Conservation (phyloP, 805 yeast species). For the Metschnikowia anglica region DNA sequence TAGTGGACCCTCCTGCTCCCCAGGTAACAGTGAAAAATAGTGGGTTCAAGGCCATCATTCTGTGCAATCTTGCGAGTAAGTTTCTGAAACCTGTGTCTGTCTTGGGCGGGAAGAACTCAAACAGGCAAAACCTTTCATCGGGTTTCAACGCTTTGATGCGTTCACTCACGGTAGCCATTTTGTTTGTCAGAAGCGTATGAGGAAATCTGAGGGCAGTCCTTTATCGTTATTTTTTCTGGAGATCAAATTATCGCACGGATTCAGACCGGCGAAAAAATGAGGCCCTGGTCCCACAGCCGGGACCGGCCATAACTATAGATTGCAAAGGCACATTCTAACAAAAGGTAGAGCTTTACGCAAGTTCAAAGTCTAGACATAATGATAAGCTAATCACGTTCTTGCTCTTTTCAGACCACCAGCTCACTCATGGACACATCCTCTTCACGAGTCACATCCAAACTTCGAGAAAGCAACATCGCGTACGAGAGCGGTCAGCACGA, state of each 20-base stretch:
- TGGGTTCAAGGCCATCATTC: slow-evolving; percentile 88
- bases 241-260: slow-evolving; percentile 10
- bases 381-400: too few relatives aligned
- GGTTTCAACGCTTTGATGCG: slow-evolving; percentile 44
- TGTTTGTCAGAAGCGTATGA: not conserved
- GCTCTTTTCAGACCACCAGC: too few relatives aligned
- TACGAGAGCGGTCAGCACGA: too few relatives aligned
- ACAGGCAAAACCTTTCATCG: slow-evolving; percentile 68
- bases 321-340: not conserved
- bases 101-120: slow-evolving; percentile 97
- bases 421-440: too few relatives aligned
- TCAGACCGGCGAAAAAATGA: slow-evolving; percentile 6
- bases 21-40: slow-evolving; percentile 90
- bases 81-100: slow-evolving; percentile 87
- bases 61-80: slow-evolving; percentile 77
- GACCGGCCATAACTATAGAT: too few relatives aligned
- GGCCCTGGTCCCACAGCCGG: too few relatives aligned
- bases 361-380: too few relatives aligned
- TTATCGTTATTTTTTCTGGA: not conserved
- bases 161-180: slow-evolving; percentile 22
- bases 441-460: too few relatives aligned
- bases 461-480: too few relatives aligned
- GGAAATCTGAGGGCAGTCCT: not conserved
- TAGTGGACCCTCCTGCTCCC: slow-evolving; percentile 98
- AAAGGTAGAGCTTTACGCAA: too few relatives aligned